Evolutionary conservation across 257 asterid genomes (phyloP).

Genomic region (Gentiana macrophylla): DNA sequence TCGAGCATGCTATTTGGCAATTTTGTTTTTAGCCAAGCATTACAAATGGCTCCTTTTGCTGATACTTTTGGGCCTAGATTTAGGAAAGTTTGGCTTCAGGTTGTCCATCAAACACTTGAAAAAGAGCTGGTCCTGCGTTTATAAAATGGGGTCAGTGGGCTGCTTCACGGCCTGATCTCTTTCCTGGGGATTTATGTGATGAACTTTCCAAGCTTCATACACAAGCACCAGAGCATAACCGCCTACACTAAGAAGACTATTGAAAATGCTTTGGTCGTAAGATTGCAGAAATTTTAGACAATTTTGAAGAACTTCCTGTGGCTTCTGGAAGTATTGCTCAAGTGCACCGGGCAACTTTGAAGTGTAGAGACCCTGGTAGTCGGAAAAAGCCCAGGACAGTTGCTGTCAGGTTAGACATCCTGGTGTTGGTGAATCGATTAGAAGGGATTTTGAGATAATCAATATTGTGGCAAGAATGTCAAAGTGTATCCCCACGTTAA

Average conservation of each 20-base stretch:
- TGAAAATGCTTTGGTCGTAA: conserved; percentile 23
- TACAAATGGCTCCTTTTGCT: conserved; percentile 82
- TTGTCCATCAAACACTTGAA: conserved; percentile 78
- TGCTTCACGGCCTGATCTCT: conserved; percentile 93
- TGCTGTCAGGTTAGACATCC: conserved; percentile 26
- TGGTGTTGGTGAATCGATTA: conserved; percentile 24
- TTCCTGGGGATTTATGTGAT: conserved; percentile 71
- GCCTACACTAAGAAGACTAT: conserved; percentile 37
- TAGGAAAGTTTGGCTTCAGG: conserved; percentile 75
- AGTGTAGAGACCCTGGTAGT: conserved; percentile 11
- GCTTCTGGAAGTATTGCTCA: conserved; percentile 28
- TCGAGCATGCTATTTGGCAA: conserved; percentile 53
- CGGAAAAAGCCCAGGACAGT: conserved; percentile 15
- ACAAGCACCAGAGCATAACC: conserved; percentile 82
- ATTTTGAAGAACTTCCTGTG: conserved; percentile 22
- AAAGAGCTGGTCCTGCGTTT: conserved; percentile 94
- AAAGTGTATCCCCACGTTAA: conserved; percentile 13
- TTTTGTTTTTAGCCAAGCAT: conserved; percentile 79
- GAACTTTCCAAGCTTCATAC: conserved; percentile 91
- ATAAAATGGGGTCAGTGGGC: conserved; percentile 99
- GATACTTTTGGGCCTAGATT: conserved; percentile 64
- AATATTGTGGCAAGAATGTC: conserved; percentile 18
- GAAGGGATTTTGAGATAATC: conserved; percentile 23
- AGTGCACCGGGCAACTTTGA: conserved; percentile 22
- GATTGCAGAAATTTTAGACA: conserved; percentile 19